Base-by-base conservation (phyloP, 371 early-diverging fungal species). In the Mucor ambiguus region DNA sequence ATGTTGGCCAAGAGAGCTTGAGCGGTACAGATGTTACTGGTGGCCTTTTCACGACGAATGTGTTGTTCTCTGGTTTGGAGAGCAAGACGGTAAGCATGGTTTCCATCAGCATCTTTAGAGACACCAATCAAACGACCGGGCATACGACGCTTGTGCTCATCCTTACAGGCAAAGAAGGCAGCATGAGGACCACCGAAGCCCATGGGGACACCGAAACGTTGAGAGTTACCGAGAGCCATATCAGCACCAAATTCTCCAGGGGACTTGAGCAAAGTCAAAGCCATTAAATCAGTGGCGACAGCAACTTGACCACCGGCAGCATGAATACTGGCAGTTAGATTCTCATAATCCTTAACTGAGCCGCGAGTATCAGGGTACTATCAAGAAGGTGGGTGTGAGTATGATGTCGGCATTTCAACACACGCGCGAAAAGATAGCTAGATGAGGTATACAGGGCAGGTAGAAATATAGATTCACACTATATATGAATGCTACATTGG, bases 111-210 rank as follows among this genome's bases (percentile, higher is more conserved):
- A 75, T 98, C 98, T 73, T 93, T 93, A 52, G 97, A 96, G 18
- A 96, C 94, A 70, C 98, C 98, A 54, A 98, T 91, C 60, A 98
- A 80, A 62, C 98, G 89, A 55, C 98, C 98, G 22, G 98, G 98
- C 81, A 98, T 92, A 59, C 93, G 88, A 59, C 98, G 92, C 87
- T 96, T 96, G 76, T 94, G 93, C 38, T 87, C 92, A 26, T 96
- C 92, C 76, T 89, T 90, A 70, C 93, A 92, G 62, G 98, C 96
- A 76, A 98, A 96, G 87, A 96, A 98, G 32, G 98, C 98, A 8
- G 98, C 98, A 75, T 97, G 98, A n/a, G 98, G 98, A 58, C 98
- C 98, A 76, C 98, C 98, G 77, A 94, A 97, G 43, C 98, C 98
- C 54, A 98, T 86, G 4, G 98, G 97, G 37, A 98, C 97, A 77